Evolutionary conservation across 2,329 filamentous ascomycete genomes (phyloP), one percentile per base, ranked within the genome.

Genomic region (Pyrenochaeta sp.): DNA sequence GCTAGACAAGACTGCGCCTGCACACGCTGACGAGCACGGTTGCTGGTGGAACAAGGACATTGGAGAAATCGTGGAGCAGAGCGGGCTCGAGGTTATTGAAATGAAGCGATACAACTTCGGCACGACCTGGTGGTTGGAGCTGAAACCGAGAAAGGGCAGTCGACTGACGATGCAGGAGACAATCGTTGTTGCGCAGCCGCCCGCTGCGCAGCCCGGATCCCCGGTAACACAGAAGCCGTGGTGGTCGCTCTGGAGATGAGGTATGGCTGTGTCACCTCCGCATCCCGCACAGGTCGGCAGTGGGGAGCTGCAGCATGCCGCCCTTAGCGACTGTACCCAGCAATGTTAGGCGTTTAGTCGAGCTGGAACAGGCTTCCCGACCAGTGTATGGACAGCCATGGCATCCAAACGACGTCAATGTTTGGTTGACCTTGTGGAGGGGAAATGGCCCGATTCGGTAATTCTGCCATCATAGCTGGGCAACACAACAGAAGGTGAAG

Each of bases 41-140:
- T 83, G 81, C 60, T 83, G 80, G 79, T 82, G 77, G 77, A 82
- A 83, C 59, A 80, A 80, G 57, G 81, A 83, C 48, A 81, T 83
- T 58, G 79, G 77, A 7, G 73, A 70, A 49, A 77, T 83, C 49
- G 79, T 82, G 9, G 68, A 78, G 43, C 73, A 78, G n/a, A 79
- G 75, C 48, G 80, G 80, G 14, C 61, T 83, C 40, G 78, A 82
- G 53, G 72, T 83, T 2, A 78, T 81, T 10, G 62, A 70, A 14
- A 75, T 81, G 56, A 73, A 74, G 60, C 73, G 81, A 54, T 75
- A 77, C 60, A 78, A 82, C 58, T 72, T 81, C 55, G 81, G 81
- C 29, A 83, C 81, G 11, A 81, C 77, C 14, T 82, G 78, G 77
- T 75, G 80, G 68, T 72, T 80, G 48, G 79, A 82, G 64, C 57